Percentiles rank a stretch among this genome's conserved stretches.
Evolutionary conservation across 2,329 filamentous ascomycete species (phyloP).

Genomic region (Daldinia sp.): DNA sequence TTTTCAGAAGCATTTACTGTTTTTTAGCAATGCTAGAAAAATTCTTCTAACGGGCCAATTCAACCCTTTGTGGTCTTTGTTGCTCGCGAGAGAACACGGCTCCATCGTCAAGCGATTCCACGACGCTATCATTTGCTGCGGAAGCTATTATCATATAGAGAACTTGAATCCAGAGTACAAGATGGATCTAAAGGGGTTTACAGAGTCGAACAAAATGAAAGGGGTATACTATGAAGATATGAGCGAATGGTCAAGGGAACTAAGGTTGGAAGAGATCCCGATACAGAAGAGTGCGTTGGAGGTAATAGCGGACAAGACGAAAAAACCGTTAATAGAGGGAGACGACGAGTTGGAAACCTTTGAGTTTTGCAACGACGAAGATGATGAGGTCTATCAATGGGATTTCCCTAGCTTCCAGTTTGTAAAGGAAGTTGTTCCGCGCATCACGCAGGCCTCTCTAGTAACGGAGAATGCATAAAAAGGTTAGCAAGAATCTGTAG

Average conservation of each 20-base stretch:
- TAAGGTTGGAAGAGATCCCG: no score
- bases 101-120: not conserved
- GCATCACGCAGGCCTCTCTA: not conserved
- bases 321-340: not conserved
- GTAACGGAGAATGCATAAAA: not conserved
- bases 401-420: not conserved
- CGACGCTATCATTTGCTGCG: no score
- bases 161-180: not conserved
- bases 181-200: not conserved
- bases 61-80: not conserved
- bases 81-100: not conserved
- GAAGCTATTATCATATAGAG: not conserved
- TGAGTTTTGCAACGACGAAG: not conserved
- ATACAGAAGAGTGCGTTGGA: no score
- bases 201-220: not conserved
- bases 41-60: not conserved
- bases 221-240: not conserved
- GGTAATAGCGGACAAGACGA: no score
- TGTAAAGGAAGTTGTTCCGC: not conserved
- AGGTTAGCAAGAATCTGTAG: no score
- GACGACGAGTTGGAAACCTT: not conserved
- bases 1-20: not conserved
- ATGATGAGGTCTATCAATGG: not conserved
- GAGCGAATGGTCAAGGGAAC: no score
- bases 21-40: not conserved